Percentiles rank a stretch among this genome's conserved stretches.
Evolutionary conservation across 2,329 filamentous ascomycete species (phyloP).

Genomic region (Claviceps capensis): DNA sequence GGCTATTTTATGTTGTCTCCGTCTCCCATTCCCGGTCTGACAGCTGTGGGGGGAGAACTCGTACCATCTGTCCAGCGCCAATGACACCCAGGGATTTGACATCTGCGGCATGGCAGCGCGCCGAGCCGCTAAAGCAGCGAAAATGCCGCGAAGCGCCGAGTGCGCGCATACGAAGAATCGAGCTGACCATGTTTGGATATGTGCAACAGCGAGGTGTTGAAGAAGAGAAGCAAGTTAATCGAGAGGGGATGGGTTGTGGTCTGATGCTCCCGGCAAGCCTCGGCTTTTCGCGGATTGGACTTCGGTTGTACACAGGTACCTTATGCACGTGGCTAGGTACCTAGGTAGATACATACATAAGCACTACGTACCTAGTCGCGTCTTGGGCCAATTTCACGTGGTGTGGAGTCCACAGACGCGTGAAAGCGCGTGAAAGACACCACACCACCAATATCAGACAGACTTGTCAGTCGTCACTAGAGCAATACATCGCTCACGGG

Average conservation of each 20-base stretch:
- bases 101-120: conserved; percentile 47
- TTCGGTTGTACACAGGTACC: background rate
- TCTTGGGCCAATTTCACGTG: too few species aligned
- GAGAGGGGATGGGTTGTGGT: conserved; percentile 6
- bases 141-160: conserved; percentile 24
- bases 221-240: background rate
- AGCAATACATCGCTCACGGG: too few species aligned
- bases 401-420: background rate
- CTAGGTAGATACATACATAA: too few species aligned
- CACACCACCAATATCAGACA: too few species aligned
- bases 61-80: conserved; percentile 91
- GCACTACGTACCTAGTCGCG: too few species aligned
- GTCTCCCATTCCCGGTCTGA: conserved; percentile 1
- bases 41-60: conserved; percentile 12
- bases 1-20: background rate
- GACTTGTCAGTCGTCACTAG: too few species aligned
- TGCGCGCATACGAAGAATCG: conserved; percentile 24
- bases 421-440: conserved; percentile 9
- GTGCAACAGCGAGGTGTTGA: background rate
- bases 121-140: conserved; percentile 57
- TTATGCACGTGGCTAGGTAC: too few species aligned
- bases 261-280: conserved; percentile 25
- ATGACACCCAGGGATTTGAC: conserved; percentile 84
- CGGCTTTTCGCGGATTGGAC: conserved; percentile 19
- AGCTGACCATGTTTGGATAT: conserved; percentile 23